Conservation (phyloP, 768 basidiomycete genomes). For the Lactarius quietus region DNA sequence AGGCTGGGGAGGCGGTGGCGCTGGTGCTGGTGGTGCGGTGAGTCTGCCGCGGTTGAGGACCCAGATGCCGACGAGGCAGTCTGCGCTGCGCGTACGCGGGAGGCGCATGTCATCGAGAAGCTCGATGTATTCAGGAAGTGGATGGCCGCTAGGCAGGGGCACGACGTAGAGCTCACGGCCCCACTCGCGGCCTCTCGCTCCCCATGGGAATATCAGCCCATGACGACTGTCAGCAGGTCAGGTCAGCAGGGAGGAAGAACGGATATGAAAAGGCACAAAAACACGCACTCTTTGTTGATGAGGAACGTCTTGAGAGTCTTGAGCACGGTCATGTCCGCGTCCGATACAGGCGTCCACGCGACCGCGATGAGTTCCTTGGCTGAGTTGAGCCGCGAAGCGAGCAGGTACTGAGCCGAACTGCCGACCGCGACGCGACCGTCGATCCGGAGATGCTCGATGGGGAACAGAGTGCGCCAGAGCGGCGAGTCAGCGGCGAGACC, state of each 20-base stretch:
- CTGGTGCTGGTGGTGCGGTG: constrained; percentile 30
- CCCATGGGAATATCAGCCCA: constrained; percentile 86
- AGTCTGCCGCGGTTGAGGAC: constrained; percentile 82
- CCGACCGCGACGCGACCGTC: constrained; percentile 80
- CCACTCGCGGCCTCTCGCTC: constrained; percentile 63
- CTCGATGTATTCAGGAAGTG: constrained; percentile 83
- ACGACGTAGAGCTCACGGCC: constrained; percentile 88
- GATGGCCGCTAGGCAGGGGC: constrained; percentile 60
- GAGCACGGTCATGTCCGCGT: constrained; percentile 48
- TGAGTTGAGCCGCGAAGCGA: constrained; percentile 72
- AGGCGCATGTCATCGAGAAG: constrained; percentile 72
- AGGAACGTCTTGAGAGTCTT: constrained; percentile 62
- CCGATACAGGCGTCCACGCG: constrained; percentile 56
- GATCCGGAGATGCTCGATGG: constrained; percentile 63
- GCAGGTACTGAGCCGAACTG: constrained; percentile 73
- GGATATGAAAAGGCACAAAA: background rate
- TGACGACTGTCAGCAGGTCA: constrained; percentile 56
- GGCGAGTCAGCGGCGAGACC: constrained; percentile 50
- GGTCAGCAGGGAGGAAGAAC: constrained; percentile 11
- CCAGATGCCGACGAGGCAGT: constrained; percentile 80
- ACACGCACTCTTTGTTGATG: constrained; percentile 64
- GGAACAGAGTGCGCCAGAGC: constrained; percentile 77
- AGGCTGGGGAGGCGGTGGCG: background rate
- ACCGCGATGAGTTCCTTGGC: constrained; percentile 78
- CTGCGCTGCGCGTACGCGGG: constrained; percentile 56